Conservation (phyloP, 1,284 basidiomycete species). For the Rhodotorula sp. region DNA sequence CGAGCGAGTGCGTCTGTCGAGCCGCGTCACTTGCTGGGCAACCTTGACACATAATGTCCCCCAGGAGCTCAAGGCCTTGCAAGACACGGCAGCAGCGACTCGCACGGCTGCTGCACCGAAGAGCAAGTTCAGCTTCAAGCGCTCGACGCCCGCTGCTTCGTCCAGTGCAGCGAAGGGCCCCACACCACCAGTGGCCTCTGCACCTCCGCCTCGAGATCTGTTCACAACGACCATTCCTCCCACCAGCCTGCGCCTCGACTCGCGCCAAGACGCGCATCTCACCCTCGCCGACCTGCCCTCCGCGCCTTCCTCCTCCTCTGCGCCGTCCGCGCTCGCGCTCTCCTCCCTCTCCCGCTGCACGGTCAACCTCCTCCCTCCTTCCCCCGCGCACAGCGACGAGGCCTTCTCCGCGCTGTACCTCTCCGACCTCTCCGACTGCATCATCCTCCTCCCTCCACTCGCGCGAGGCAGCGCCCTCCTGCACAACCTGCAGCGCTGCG, state of each 20-base stretch:
- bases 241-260: slow-evolving; percentile 4
- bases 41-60: too few relatives aligned
- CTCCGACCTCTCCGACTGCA: slow-evolving; percentile 1
- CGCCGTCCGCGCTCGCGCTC: slow-evolving; percentile 10
- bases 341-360: slow-evolving; percentile 6
- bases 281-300: slow-evolving; percentile 13
- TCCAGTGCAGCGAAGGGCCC: background rate
- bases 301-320: background rate
- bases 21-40: background rate
- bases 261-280: slow-evolving; percentile 3
- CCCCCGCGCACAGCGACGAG: background rate
- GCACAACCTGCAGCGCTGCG: slow-evolving; percentile 14
- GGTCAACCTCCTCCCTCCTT: slow-evolving; percentile 18
- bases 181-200: background rate
- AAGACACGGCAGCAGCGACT: background rate
- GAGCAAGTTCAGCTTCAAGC: slow-evolving; percentile 34
- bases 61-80: slow-evolving; percentile 23
- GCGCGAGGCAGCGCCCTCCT: slow-evolving; percentile 23
- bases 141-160: background rate
- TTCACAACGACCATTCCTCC: slow-evolving; percentile 1
- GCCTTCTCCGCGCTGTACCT: slow-evolving; percentile 23
- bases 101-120: slow-evolving; percentile 11
- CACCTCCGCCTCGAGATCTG: background rate
- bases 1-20: slow-evolving; percentile 14
- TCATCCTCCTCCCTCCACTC: slow-evolving; percentile 18